phyloP scores from a whole-genome alignment of 495 filamentous ascomycete species.

The Chaetomium fimeti region DNA sequence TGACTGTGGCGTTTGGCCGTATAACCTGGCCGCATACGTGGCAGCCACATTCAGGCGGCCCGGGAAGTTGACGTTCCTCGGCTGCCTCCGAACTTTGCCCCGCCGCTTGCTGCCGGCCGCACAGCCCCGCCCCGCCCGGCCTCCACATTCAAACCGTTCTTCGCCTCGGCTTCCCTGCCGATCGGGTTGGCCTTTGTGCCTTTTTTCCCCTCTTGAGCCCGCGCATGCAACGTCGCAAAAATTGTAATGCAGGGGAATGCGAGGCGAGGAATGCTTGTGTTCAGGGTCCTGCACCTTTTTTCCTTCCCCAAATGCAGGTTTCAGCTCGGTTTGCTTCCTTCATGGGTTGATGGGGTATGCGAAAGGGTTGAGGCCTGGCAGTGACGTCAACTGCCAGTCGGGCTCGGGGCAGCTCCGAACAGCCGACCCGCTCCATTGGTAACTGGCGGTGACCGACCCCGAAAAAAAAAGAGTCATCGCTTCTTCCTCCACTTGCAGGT shows the following conservation, averaged over 20 bases:
- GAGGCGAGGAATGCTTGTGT: neutral
- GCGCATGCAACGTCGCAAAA: neutral
- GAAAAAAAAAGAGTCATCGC: neutral
- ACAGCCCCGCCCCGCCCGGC: slow-evolving; percentile 4
- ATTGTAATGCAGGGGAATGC: neutral
- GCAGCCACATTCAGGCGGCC: slow-evolving; percentile 8
- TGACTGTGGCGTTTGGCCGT: neutral
- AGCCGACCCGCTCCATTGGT: slow-evolving; percentile 19
- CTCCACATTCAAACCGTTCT: slow-evolving; percentile 6
- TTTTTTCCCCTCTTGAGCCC: too few species aligned
- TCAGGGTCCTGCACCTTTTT: neutral
- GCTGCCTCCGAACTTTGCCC: slow-evolving; percentile 9
- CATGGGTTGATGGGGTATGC: neutral
- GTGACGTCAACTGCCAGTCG: slow-evolving; percentile 12
- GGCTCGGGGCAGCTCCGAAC: slow-evolving; percentile 10
- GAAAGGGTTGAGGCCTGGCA: neutral
- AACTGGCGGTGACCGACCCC: neutral
- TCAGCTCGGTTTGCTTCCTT: slow-evolving; percentile 9
- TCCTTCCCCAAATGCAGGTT: slow-evolving; percentile 5
- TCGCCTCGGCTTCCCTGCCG: slow-evolving; percentile 12
- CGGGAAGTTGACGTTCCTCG: neutral
- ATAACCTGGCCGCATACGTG: slow-evolving; percentile 4
- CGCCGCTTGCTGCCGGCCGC: slow-evolving; percentile 1
- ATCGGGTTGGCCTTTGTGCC: neutral
- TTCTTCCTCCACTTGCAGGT: neutral